These are phyloP conservation scores for Pontederia crassipes DNA, from an alignment of 176 grass and related monocot species.

Conservation along the genomic window DNA sequence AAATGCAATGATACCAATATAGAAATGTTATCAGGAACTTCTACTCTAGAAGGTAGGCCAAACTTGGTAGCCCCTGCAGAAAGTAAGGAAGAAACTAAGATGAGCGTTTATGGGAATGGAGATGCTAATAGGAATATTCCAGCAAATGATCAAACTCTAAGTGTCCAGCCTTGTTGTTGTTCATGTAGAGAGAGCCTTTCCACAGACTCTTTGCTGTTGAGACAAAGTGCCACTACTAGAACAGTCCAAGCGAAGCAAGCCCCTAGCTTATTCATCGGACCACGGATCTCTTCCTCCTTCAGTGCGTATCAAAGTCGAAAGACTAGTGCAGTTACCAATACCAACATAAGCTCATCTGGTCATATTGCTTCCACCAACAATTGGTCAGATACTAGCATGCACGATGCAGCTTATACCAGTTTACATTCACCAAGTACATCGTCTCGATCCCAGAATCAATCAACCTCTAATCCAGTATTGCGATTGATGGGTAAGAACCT, in stretches of 20 bases:
- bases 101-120: slow-evolving; percentile 19
- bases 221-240: slow-evolving; percentile 17
- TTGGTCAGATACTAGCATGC: slow-evolving; percentile 22
- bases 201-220: slow-evolving; percentile 30
- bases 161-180: slow-evolving; percentile 37
- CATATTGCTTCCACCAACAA: slow-evolving; percentile 23
- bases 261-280: slow-evolving; percentile 51
- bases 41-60: background rate
- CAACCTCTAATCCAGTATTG: slow-evolving; percentile 61
- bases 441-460: slow-evolving; percentile 41
- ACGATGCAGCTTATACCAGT: slow-evolving; percentile 16
- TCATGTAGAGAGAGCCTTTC: slow-evolving; percentile 59
- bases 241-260: slow-evolving; percentile 33
- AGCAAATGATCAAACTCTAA: slow-evolving; percentile 24
- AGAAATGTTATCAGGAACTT: slow-evolving; percentile 1
- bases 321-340: slow-evolving; percentile 26
- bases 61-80: slow-evolving; percentile 19
- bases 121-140: slow-evolving; percentile 11
- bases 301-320: slow-evolving; percentile 39
- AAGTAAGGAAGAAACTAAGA: slow-evolving; percentile 20
- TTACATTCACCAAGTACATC: slow-evolving; percentile 32
- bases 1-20: slow-evolving; percentile 14
- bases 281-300: slow-evolving; percentile 50
- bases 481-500: slow-evolving; percentile 95
- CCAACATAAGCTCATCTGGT: slow-evolving; percentile 28